Evolutionary conservation across 2,329 filamentous ascomycete genomes (phyloP).

Genomic region (Aaosphaeria pasadenensis): DNA sequence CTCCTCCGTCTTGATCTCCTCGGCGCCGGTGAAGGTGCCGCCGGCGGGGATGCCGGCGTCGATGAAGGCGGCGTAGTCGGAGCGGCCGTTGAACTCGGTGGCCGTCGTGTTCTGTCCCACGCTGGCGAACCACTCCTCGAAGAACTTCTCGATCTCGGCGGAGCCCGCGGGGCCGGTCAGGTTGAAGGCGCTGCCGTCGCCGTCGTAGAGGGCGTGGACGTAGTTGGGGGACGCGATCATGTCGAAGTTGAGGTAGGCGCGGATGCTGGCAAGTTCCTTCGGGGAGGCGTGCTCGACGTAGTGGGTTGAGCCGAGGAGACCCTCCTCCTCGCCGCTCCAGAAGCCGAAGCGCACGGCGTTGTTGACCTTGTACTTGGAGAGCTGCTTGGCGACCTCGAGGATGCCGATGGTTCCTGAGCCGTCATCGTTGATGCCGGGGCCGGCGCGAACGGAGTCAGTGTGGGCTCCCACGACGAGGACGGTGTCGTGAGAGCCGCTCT

Average conservation of each 20-base stretch:
- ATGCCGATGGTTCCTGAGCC: slow-evolving; percentile 36
- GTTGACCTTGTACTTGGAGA: slow-evolving; percentile 35
- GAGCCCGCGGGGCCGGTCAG: slow-evolving; percentile 29
- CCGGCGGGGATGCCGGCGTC: slow-evolving; percentile 34
- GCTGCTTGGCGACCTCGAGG: slow-evolving; percentile 35
- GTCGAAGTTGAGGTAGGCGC: slow-evolving; percentile 43
- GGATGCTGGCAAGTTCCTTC: slow-evolving; percentile 29
- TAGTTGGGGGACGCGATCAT: slow-evolving; percentile 41
- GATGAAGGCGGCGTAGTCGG: slow-evolving; percentile 38
- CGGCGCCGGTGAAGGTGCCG: slow-evolving; percentile 37
- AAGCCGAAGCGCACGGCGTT: slow-evolving; percentile 41
- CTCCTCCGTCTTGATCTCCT: slow-evolving; percentile 36
- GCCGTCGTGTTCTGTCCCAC: slow-evolving; percentile 26
- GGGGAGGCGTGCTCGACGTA: slow-evolving; percentile 26
- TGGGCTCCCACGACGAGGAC: slow-evolving; percentile 37
- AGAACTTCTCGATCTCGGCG: slow-evolving; percentile 29
- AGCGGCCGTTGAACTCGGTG: slow-evolving; percentile 36
- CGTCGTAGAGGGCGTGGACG: slow-evolving; percentile 35
- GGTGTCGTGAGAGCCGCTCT: slow-evolving; percentile 33
- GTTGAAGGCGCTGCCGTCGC: slow-evolving; percentile 32
- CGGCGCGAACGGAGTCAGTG: slow-evolving; percentile 33
- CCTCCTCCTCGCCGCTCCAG: slow-evolving; percentile 39
- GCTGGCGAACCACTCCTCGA: slow-evolving; percentile 28
- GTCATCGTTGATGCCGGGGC: slow-evolving; percentile 43
- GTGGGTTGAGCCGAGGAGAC: slow-evolving; percentile 34